A percentile compares a stretch with the other conserved stretches of the same genome.
Evolutionary conservation across 163 green algal species (phyloP).

Genomic region (Chlamydomonas reinhardtii): DNA sequence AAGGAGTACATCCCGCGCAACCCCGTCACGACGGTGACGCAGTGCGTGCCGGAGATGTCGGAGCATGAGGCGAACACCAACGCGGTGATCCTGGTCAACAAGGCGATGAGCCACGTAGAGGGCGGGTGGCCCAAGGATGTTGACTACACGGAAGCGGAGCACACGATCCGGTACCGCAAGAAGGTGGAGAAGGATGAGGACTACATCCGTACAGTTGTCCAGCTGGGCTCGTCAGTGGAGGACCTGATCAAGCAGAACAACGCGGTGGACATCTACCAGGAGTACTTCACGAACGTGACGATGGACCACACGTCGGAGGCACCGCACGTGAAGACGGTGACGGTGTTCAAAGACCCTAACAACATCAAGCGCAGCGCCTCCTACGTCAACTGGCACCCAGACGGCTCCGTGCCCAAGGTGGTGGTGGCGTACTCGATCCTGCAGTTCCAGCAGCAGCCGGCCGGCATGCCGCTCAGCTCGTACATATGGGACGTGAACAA

Average conservation of each 20-base stretch:
- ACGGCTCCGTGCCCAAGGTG: conserved; percentile 78
- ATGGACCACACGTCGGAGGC: conserved; percentile 52
- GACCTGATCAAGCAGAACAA: conserved; percentile 94
- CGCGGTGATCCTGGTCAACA: conserved; percentile 76
- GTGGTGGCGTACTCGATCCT: conserved; percentile 85
- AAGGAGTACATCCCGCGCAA: conserved; percentile 82
- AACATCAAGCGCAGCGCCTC: conserved; percentile 68
- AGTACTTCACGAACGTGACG: conserved; percentile 63
- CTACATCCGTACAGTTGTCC: conserved; percentile 88
- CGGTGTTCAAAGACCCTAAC: conserved; percentile 89
- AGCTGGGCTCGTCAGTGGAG: conserved; percentile 79
- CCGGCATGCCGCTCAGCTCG: conserved; percentile 74
- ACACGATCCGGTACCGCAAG: conserved; percentile 87
- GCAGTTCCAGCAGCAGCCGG: conserved; percentile 79
- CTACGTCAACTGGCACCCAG: conserved; percentile 87
- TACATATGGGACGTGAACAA: conserved; percentile 94
- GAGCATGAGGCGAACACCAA: conserved; percentile 93
- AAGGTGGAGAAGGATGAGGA: conserved; percentile 97
- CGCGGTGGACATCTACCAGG: conserved; percentile 95
- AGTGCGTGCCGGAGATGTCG: conserved; percentile 85
- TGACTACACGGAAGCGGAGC: conserved; percentile 89
- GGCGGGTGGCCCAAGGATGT: conserved; percentile 95
- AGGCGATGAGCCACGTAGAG: conserved; percentile 89
- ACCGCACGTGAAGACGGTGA: conserved; percentile 83
- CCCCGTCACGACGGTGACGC: conserved; percentile 76